Evolutionary conservation across 495 filamentous ascomycete genomes (phyloP), one percentile per base, ranked within the genome.

Genomic region (Chaetomium fimeti): DNA sequence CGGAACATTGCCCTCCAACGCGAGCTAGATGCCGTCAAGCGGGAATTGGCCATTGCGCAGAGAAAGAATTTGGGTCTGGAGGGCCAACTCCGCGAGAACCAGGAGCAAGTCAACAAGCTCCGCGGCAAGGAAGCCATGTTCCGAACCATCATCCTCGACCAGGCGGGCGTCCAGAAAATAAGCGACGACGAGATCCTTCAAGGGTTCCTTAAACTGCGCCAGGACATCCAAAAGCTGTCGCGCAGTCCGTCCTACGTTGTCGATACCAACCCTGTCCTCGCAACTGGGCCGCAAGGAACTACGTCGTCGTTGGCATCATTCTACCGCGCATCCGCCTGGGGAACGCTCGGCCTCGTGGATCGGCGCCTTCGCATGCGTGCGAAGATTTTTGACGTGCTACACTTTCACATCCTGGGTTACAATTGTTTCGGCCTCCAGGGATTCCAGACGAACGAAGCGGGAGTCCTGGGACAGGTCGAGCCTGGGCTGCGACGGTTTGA

Each of bases 121-220:
- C 47, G 47, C 20, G 47, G 47, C 18, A 49, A 49, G 20, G 47
- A 49, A 49, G 47, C 47, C 47, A 49, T 49, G 47, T 22, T 49
- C 47, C 47, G 47, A 20, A 49, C 16, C 47, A 49, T 49, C 18
- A 49, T 49, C 20, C 47, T 49, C 5, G 47, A 49, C 47, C 47
- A 49, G 20, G 47, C 47, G n/a, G 20, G 47, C 20, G 22, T 49
- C 9, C 47, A 49, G 47, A 20, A 49, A 24, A 20, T 49, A 2
- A 49, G n/a, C 20, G 47, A 49, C 20, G 47, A 49, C 20, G 47
- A 49, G 8, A 49, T 49, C 47, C 18, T 49, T 20, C 47, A 49
- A 9, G 47, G 47, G 47, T 49, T 49, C 20, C 16, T 49, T 3
- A 49, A 49, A 3, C 9, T 49, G 47, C 47, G 47, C 8, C 40